Conservation (phyloP, 2,329 filamentous ascomycete species). For the Colletotrichum sp. region DNA sequence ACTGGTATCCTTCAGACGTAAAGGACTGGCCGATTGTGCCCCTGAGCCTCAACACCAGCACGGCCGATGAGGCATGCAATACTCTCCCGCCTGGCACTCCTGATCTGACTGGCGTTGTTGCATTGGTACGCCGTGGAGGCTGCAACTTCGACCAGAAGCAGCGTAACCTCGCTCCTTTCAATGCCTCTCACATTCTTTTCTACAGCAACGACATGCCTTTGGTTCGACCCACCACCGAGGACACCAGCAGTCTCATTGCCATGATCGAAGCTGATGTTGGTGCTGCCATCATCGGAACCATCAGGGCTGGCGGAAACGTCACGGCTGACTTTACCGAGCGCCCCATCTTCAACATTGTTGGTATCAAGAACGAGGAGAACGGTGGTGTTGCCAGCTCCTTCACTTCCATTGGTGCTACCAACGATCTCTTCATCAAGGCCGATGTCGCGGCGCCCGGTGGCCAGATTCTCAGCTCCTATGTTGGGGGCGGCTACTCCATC, state of each 20-base stretch:
- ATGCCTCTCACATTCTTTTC: slow-evolving; percentile 44
- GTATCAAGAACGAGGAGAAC: slow-evolving; percentile 22
- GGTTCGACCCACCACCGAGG: slow-evolving; percentile 2
- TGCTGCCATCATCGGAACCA: slow-evolving; percentile 21
- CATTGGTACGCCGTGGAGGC: slow-evolving; percentile 45
- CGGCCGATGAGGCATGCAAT: slow-evolving; percentile 39
- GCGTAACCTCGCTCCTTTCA: slow-evolving; percentile 39
- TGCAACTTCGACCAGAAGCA: slow-evolving; percentile 41
- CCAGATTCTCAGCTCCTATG: slow-evolving; percentile 46
- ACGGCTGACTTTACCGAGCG: slow-evolving; percentile 23
- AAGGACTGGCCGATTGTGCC: slow-evolving; percentile 30
- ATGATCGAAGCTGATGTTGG: slow-evolving; percentile 20
- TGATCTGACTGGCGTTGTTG: slow-evolving; percentile 43
- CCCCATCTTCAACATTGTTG: slow-evolving; percentile 19
- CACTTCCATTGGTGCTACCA: slow-evolving; percentile 44
- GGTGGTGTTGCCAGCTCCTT: slow-evolving; percentile 38
- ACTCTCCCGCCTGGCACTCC: slow-evolving; percentile 40
- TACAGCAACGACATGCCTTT: slow-evolving; percentile 35
- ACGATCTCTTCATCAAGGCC: slow-evolving; percentile 43
- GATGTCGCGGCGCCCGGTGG: slow-evolving; percentile 43
- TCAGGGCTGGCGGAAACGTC: slow-evolving; percentile 20
- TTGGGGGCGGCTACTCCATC: slow-evolving; percentile 37
- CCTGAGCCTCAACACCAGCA: slow-evolving; percentile 24
- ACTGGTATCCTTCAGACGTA: slow-evolving; percentile 11
- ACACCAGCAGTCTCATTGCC: slow-evolving; percentile 9